Conservation (phyloP, 208 protist species). For the Leishmania amazonensis region DNA sequence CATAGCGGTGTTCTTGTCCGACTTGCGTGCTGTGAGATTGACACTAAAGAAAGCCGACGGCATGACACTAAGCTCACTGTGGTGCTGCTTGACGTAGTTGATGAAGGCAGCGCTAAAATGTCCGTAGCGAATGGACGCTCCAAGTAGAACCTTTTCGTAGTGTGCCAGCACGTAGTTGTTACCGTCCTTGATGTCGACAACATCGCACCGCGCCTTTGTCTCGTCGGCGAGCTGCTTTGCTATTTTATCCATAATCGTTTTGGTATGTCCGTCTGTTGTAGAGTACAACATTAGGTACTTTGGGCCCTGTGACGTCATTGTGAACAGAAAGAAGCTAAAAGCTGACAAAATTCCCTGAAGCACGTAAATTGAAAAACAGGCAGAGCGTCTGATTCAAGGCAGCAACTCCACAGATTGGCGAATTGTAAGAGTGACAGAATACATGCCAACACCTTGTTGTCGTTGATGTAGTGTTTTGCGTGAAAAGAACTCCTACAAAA, state of each 20-base stretch:
- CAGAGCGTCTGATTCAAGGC: neutral
- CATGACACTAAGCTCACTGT: conserved; percentile 10
- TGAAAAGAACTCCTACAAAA: neutral
- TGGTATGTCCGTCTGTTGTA: conserved; percentile 25
- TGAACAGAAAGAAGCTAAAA: neutral
- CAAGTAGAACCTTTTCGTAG: conserved; percentile 28
- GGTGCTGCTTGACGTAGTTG: conserved; percentile 13
- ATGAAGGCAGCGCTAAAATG: conserved; percentile 11
- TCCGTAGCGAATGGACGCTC: conserved; percentile 26
- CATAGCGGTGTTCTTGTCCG: conserved; percentile 17
- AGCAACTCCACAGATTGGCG: neutral
- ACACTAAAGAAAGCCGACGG: conserved; percentile 30
- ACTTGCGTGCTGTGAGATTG: conserved; percentile 30
- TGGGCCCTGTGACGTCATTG: neutral
- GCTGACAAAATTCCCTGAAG: neutral
- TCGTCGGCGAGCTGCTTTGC: conserved; percentile 8
- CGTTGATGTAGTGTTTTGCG: neutral
- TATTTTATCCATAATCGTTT: conserved; percentile 18
- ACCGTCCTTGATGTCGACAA: conserved; percentile 12
- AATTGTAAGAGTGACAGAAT: neutral
- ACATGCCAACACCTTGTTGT: neutral
- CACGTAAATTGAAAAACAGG: neutral
- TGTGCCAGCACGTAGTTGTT: neutral
- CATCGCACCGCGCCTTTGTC: neutral
- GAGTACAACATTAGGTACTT: conserved; percentile 30